Evolutionary conservation across 2,329 filamentous ascomycete species (phyloP).

Genomic region (Penicillium sp.): DNA sequence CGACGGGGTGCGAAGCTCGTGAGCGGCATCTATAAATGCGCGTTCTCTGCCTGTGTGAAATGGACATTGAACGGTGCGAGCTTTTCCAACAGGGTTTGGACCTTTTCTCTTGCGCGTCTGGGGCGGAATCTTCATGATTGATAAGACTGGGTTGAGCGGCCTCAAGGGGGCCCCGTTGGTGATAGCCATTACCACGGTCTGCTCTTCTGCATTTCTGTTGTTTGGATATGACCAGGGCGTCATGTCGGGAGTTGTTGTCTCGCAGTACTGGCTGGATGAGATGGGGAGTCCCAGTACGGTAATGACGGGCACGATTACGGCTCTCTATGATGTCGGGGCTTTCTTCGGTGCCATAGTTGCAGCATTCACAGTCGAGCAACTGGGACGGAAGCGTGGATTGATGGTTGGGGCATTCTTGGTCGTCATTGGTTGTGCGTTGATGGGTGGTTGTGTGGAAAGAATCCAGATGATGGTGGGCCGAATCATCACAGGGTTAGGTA

Average conservation of each 20-base stretch:
- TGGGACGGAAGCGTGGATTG: conserved; percentile 31
- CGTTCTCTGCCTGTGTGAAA: not conserved
- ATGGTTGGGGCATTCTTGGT: conserved; percentile 24
- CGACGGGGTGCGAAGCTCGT: conserved; percentile 1
- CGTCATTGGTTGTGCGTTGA: conserved; percentile 23
- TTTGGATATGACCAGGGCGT: conserved; percentile 32
- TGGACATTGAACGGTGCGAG: too few relatives aligned
- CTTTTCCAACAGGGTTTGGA: too few relatives aligned
- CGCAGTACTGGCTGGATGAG: conserved; percentile 24
- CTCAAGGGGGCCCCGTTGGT: conserved; percentile 22
- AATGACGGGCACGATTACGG: conserved; percentile 32
- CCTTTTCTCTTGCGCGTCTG: too few relatives aligned
- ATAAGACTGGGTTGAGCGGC: conserved; percentile 15
- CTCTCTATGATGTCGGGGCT: conserved; percentile 31
- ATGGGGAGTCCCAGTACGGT: conserved; percentile 27
- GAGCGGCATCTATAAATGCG: too few relatives aligned
- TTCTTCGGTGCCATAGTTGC: conserved; percentile 29
- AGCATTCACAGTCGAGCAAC: conserved; percentile 23
- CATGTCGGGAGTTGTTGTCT: conserved; percentile 30
- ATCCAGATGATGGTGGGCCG: conserved; percentile 27
- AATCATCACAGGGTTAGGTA: conserved; percentile 26
- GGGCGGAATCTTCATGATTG: too few relatives aligned
- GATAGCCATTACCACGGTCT: conserved; percentile 26
- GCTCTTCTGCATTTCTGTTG: conserved; percentile 46
- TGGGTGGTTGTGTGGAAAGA: conserved; percentile 20